Evolutionary conservation across 176 grass and related monocot species (phyloP), one percentile per base, ranked within the genome.

Genomic region (Otatea glauca): DNA sequence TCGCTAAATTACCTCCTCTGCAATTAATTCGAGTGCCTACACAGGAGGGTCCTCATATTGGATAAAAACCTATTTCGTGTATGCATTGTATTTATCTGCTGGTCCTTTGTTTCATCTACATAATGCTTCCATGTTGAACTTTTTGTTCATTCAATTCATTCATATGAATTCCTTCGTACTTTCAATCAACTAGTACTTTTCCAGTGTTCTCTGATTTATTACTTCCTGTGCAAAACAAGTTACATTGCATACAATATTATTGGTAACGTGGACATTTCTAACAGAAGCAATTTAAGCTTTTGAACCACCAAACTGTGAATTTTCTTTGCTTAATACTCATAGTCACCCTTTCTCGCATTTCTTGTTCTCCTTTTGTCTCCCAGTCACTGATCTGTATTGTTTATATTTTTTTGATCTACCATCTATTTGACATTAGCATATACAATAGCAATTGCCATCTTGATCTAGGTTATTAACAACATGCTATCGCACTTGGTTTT

Each of bases 221-320:
- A 47, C 50, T 74, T 84, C 48, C 10, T 13, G 5, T 74, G 47
- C 27, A 80, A 79, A 3, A 45, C 56, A 72, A 67, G 77, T 25
- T 80, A 53, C 16, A 24, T 38, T 37, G 13, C 13, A 45, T 73
- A 68, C 34, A 54, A 51, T 80, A 79, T 25, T 72, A 77, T 47
- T 43, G 6, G 29, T 73, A 21, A 25, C 5, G 8, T 49, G 62
- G 49, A 78, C 39, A 81, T 75, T 75, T 81, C 44, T 20, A 24
- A 41, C 81, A 83, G 76, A 83, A 74, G 16, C 41, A 81, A 5
- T 81, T 74, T 69, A 80, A 74, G 77, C 41, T 65, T 85, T 86
- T 34, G 65, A 82, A 47, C 38, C 35, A 58, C 23, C 15, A 74
- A 39, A 21, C 5, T 39, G 0, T 55, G 16, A 21, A 23, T 47